phyloP scores from a whole-genome alignment of 1,284 basidiomycete species.

The Papiliotrema laurentii region DNA sequence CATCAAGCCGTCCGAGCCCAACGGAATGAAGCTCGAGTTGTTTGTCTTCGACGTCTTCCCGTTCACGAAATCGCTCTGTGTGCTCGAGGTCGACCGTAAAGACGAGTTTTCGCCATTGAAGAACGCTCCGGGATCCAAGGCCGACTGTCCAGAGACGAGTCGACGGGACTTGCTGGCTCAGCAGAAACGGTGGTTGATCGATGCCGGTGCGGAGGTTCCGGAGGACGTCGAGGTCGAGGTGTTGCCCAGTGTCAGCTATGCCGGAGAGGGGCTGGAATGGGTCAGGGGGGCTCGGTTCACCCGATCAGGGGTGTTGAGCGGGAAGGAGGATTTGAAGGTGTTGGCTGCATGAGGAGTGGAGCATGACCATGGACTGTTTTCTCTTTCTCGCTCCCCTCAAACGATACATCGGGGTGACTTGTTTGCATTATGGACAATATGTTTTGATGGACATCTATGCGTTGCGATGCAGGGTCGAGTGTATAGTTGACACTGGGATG shows the following conservation, averaged over 20 bases:
- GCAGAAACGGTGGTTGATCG: slow-evolving; percentile 76
- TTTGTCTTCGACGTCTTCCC: slow-evolving; percentile 99
- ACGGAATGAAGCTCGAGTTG: slow-evolving; percentile 98
- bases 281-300: slow-evolving; percentile 73
- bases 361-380: not conserved
- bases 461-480: too few species aligned
- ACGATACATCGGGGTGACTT: not conserved
- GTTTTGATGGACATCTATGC: too few species aligned
- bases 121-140: slow-evolving; percentile 90
- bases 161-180: slow-evolving; percentile 85
- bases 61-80: slow-evolving; percentile 74
- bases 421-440: not conserved
- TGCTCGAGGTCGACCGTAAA: slow-evolving; percentile 80
- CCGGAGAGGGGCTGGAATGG: slow-evolving; percentile 81
- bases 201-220: slow-evolving; percentile 67
- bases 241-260: slow-evolving; percentile 81
- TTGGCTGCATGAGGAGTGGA: not conserved
- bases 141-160: slow-evolving; percentile 89
- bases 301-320: slow-evolving; percentile 48
- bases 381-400: not conserved
- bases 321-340: slow-evolving; percentile 9
- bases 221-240: slow-evolving; percentile 73
- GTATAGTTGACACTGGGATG: too few species aligned
- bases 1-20: slow-evolving; percentile 81
- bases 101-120: slow-evolving; percentile 97